Evolutionary conservation across 805 yeast genomes (phyloP), one percentile per base, ranked within the genome.

Genomic region (Candida hungchunana): DNA sequence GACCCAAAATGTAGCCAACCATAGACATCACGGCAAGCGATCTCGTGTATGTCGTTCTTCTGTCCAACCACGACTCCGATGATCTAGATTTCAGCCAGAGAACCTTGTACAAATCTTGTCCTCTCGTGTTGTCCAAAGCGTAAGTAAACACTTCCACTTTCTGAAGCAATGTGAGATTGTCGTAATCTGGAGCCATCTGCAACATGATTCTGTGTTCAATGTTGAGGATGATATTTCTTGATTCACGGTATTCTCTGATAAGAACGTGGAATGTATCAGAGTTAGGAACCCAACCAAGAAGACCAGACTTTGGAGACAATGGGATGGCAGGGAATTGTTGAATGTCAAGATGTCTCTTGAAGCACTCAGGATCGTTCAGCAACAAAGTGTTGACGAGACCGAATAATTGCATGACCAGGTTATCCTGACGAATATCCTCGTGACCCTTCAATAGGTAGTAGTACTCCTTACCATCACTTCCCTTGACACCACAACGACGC

Each of bases 11-110:
- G 58, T 93, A 93, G 2, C 99, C 99, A 28, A 83, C 96, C 96
- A 93, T 93, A 0, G 97, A 90, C 97, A 93, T 94, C 5, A 87
- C 96, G 0, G 98, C 98, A 46, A 93, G 67, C 0, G 97, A 93
- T 39, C 98, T 71, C 0, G 97, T 90, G 55, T 93, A 93, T 2
- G 95, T 89, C 0, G 97, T 90, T 58, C 99, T 79, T 50, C 99
- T 77, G 56, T 93, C 97, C 26, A 93, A 68, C 99, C 99, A 93
- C 0, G 96, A 88, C 60, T 93, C 99, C 0, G 97, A 87, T 0
- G 96, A 86, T 47, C 93, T 78, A 31, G 96, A 85, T 64, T 93
- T 93, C 47, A 93, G 72, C 99, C 99, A 93, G 50, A 94, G 65
- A 4, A 94, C 96, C 48, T 90, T 83, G 63, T 93, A 90, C 47